Evolutionary conservation across 441 rosid species (phyloP).

Genomic region (Gossypium schwendimanii): DNA sequence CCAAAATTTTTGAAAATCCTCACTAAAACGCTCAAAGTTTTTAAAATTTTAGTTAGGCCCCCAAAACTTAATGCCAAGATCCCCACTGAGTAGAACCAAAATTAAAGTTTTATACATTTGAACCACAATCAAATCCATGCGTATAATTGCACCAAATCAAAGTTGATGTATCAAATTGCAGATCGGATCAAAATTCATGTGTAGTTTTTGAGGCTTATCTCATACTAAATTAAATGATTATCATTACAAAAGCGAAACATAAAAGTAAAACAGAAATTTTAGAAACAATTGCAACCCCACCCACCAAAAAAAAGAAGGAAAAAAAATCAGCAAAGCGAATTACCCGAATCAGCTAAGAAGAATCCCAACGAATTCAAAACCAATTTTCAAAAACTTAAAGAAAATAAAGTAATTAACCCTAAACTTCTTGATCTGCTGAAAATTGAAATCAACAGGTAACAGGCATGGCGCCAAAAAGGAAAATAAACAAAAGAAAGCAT

Average conservation of each 20-base stretch:
- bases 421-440: constrained; percentile 14
- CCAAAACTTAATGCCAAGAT: no score
- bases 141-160: no score
- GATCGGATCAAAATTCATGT: no score
- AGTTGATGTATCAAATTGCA: no score
- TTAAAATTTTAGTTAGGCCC: no score
- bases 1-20: no score
- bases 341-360: neutral
- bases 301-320: neutral
- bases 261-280: neutral
- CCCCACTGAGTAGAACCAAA: no score
- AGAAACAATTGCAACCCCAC: neutral
- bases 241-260: neutral
- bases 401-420: neutral
- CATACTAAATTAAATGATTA: neutral
- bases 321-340: neutral
- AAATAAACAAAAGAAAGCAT: neutral
- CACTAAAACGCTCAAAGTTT: no score
- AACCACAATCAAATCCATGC: no score
- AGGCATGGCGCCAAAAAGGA: constrained; percentile 18
- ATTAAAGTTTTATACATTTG: no score
- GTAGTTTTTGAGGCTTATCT: no score
- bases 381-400: neutral
- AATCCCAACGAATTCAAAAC: neutral
- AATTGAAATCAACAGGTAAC: constrained; percentile 11